phyloP scores from a whole-genome alignment of 2,329 filamentous ascomycete species.

The Colletotrichum acutatum region DNA sequence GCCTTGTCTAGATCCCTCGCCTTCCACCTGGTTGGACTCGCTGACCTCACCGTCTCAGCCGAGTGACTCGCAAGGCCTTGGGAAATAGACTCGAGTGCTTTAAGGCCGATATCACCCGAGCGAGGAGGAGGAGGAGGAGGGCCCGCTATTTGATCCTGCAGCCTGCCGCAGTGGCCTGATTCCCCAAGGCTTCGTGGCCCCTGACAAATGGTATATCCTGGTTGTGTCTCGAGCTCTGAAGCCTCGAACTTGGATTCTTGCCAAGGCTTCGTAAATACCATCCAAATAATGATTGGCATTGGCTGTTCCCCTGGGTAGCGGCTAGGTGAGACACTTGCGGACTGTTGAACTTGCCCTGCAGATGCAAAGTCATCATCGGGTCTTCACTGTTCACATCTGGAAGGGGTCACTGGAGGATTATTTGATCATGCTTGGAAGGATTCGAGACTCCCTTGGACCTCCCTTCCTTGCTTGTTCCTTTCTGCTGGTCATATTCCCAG shows the following conservation, averaged over 20 bases:
- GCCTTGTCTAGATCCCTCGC: neutral
- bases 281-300: neutral
- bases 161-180: conserved; percentile 6
- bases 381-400: neutral
- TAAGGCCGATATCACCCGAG: neutral
- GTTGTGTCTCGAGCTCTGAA: neutral
- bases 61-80: neutral
- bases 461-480: neutral
- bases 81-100: too few species aligned
- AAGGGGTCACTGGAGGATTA: neutral
- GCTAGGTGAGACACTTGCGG: too few species aligned
- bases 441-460: neutral
- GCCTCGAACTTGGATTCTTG: neutral
- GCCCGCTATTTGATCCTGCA: conserved; percentile 7
- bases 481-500: too few species aligned
- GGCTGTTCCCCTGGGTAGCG: neutral
- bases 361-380: neutral
- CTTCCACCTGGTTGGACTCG: neutral
- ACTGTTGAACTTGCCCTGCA: too few species aligned
- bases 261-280: neutral
- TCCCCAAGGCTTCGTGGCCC: neutral
- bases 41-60: neutral
- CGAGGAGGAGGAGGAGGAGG: neutral
- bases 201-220: neutral
- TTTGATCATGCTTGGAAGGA: neutral